A percentile compares a stretch with the other conserved stretches of the same genome.
These are phyloP conservation scores for Wickerhamomyces sp. DNA, from an alignment of 1,139 yeast species.

Conservation along the genomic window DNA sequence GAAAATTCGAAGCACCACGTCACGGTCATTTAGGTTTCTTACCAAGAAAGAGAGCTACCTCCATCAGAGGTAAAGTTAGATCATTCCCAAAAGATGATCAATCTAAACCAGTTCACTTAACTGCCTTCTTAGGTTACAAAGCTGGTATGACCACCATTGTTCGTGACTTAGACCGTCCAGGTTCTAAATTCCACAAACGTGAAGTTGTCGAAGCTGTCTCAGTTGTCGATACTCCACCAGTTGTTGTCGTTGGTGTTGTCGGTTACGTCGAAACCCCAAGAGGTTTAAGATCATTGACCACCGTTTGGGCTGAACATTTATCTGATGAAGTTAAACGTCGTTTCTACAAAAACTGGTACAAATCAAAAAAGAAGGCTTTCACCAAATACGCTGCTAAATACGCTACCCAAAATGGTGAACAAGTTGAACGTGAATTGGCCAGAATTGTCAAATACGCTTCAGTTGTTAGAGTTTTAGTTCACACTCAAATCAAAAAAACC, in stretches of 20 bases:
- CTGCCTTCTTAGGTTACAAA: constrained; percentile 98
- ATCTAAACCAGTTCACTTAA: constrained; percentile 97
- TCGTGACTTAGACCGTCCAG: constrained; percentile 99
- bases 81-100: constrained; percentile 99
- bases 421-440: constrained; percentile 93
- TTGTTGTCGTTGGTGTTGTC: constrained; percentile 98
- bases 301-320: constrained; percentile 99
- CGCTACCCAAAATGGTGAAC: constrained; percentile 80
- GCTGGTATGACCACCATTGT: constrained; percentile 99
- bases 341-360: constrained; percentile 99
- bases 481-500: constrained; percentile 99
- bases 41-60: constrained; percentile 99
- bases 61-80: constrained; percentile 98
- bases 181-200: constrained; percentile 99
- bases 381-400: constrained; percentile 99
- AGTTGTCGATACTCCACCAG: constrained; percentile 98
- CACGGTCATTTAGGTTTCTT: constrained; percentile 99
- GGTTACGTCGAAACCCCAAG: constrained; percentile 99
- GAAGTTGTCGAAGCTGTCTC: constrained; percentile 99
- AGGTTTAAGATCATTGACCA: constrained; percentile 98
- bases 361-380: constrained; percentile 99
- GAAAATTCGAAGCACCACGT: constrained; percentile 99
- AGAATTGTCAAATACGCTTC: constrained; percentile 98
- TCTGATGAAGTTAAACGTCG: constrained; percentile 99
- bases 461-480: constrained; percentile 98